Percentiles rank a stretch among this genome's conserved stretches.
These are phyloP conservation scores for Annulohypoxylon nitens DNA, from an alignment of 495 filamentous ascomycete genomes.

Conservation along the genomic window DNA sequence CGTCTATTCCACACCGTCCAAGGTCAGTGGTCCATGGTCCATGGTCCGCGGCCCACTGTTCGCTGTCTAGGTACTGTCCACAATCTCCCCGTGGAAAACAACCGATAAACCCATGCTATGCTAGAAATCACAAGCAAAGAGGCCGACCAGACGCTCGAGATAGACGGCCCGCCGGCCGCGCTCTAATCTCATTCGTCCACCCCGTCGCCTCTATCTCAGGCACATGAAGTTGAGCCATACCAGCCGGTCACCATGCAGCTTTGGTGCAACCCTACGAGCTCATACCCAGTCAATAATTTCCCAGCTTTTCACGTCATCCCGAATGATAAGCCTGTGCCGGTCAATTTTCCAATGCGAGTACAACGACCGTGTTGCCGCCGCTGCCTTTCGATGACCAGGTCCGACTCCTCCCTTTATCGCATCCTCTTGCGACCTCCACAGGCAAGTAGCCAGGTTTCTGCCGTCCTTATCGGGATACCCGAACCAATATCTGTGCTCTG, in stretches of 20 bases:
- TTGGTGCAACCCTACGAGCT: slow-evolving; percentile 48
- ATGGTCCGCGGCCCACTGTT: no score
- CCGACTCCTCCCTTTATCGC: slow-evolving; percentile 76
- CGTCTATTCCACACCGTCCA: slow-evolving; percentile 21
- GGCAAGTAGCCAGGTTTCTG: slow-evolving; percentile 80
- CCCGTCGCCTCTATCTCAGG: slow-evolving; percentile 46
- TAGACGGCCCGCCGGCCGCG: slow-evolving; percentile 38
- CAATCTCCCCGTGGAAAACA: slow-evolving; percentile 19
- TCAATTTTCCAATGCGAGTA: slow-evolving; percentile 74
- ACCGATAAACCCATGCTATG: slow-evolving; percentile 38
- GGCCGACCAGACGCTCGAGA: background rate
- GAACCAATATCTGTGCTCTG: slow-evolving; percentile 78
- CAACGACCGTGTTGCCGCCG: slow-evolving; percentile 61
- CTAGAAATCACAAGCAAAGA: slow-evolving; percentile 42
- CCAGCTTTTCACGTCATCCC: slow-evolving; percentile 69
- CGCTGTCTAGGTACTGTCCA: background rate
- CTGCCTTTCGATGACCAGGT: slow-evolving; percentile 66
- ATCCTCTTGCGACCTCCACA: slow-evolving; percentile 80
- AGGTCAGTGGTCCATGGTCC: no score
- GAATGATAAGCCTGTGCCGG: slow-evolving; percentile 71
- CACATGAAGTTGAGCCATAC: slow-evolving; percentile 35
- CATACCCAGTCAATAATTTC: slow-evolving; percentile 69
- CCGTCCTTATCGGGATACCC: slow-evolving; percentile 72
- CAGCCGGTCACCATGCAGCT: slow-evolving; percentile 42
- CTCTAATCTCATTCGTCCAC: slow-evolving; percentile 45